A percentile compares a stretch with the other conserved stretches of the same genome.
phyloP scores from a whole-genome alignment of 768 basidiomycete species.

The Psilocybe cyanescens region DNA sequence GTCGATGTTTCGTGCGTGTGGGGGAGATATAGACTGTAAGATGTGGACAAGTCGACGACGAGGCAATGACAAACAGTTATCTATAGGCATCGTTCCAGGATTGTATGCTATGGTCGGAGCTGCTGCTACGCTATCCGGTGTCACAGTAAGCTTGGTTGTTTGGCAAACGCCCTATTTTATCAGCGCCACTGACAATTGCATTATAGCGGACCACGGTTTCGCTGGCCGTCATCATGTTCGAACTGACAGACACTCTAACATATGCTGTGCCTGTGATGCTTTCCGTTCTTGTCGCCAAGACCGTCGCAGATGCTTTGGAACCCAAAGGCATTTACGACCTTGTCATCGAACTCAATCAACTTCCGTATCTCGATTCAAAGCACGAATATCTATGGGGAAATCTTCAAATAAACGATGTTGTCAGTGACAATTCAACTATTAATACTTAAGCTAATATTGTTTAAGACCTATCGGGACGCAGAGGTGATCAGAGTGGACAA shows the following conservation, averaged over 20 bases:
- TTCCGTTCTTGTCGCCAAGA: constrained; percentile 87
- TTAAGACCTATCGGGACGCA: constrained; percentile 67
- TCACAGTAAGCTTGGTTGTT: constrained; percentile 63
- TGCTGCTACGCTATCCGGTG: constrained; percentile 92
- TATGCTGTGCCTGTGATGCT: constrained; percentile 93
- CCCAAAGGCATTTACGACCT: constrained; percentile 97
- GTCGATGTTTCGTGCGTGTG: constrained; percentile 67
- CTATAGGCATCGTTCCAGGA: constrained; percentile 77
- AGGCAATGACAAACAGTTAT: background rate
- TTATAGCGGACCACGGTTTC: constrained; percentile 85
- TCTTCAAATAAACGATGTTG: constrained; percentile 77
- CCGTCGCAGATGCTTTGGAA: constrained; percentile 85
- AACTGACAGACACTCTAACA: constrained; percentile 90
- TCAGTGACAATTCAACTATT: constrained; percentile 39
- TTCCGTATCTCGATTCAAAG: constrained; percentile 93
- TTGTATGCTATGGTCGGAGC: constrained; percentile 97
- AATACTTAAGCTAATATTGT: background rate
- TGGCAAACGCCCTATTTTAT: background rate
- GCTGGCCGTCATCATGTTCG: constrained; percentile 94
- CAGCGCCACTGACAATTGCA: background rate
- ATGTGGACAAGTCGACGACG: background rate
- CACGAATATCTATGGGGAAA: constrained; percentile 88
- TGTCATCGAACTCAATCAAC: constrained; percentile 88
- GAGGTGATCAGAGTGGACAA: constrained; percentile 74
- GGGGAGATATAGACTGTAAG: constrained; percentile 67